Conservation (phyloP, 2,329 filamentous ascomycete species). For the Chrysoporthe austroafricana region DNA sequence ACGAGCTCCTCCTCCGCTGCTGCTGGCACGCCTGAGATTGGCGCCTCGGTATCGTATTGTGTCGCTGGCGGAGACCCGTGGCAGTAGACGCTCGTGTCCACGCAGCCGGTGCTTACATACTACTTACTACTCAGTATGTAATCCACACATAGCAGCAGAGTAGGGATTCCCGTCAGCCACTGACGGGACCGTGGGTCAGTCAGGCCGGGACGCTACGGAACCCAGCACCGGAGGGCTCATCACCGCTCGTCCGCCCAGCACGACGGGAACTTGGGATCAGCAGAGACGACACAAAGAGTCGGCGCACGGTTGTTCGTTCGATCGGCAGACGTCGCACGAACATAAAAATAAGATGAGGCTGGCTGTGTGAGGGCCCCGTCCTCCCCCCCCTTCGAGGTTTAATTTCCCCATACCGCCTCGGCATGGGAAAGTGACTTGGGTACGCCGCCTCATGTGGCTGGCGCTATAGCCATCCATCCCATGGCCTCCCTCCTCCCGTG, state of each 20-base stretch:
- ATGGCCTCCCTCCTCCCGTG: too few species aligned
- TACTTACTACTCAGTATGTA: too few species aligned
- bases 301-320: background rate
- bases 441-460: slow-evolving; percentile 25
- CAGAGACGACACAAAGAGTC: background rate
- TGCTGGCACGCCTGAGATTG: background rate
- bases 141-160: too few species aligned
- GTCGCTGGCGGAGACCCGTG: background rate
- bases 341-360: background rate
- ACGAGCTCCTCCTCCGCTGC: too few species aligned
- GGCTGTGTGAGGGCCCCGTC: background rate
- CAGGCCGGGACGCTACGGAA: background rate
- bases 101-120: background rate
- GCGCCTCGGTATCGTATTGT: background rate
- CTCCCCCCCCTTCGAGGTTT: background rate
- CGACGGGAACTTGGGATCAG: background rate
- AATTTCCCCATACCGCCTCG: slow-evolving; percentile 16
- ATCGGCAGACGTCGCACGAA: background rate
- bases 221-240: background rate
- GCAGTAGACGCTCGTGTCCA: background rate
- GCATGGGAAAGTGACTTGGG: slow-evolving; percentile 29
- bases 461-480: slow-evolving; percentile 7
- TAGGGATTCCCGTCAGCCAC: background rate
- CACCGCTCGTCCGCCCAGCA: background rate
- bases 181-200: background rate